Conservation (phyloP, 192 early-diverging fungal species). For the Geranomyces variabilis region DNA sequence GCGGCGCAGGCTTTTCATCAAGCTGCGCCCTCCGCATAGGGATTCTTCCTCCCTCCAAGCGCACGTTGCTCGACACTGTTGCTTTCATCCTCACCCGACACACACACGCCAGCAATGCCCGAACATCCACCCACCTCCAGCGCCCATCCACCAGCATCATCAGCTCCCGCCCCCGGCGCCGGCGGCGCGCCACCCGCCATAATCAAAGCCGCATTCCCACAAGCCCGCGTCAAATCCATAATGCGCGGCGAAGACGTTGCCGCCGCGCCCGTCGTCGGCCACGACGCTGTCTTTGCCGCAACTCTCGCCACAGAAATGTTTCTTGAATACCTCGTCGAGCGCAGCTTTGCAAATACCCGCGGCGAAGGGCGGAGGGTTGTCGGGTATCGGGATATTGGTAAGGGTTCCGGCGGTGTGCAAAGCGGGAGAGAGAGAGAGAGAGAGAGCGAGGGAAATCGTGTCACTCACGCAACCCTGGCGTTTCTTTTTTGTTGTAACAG, state of each 20-base stretch:
- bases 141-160: no score
- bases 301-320: conserved; percentile 39
- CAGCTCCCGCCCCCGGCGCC: no score
- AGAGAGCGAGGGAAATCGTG: no score
- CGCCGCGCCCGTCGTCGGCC: neutral
- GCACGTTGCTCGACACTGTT: no score
- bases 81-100: no score
- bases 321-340: conserved; percentile 25
- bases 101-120: no score
- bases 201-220: conserved; percentile 32
- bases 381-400: conserved; percentile 24
- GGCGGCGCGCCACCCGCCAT: neutral
- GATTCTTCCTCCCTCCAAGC: no score
- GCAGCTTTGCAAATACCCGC: conserved; percentile 9
- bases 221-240: conserved; percentile 36
- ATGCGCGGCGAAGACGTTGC: conserved; percentile 30
- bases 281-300: conserved; percentile 32
- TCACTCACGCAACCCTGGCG: neutral
- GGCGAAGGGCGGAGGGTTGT: conserved; percentile 22
- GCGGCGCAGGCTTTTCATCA: no score
- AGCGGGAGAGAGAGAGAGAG: neutral
- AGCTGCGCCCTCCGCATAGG: no score
- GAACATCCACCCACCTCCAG: no score
- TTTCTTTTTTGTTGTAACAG: neutral
- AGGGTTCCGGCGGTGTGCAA: no score